Conservation (phyloP, 1,284 basidiomycete genomes). For the Erythrobasidium hasegawianum region DNA sequence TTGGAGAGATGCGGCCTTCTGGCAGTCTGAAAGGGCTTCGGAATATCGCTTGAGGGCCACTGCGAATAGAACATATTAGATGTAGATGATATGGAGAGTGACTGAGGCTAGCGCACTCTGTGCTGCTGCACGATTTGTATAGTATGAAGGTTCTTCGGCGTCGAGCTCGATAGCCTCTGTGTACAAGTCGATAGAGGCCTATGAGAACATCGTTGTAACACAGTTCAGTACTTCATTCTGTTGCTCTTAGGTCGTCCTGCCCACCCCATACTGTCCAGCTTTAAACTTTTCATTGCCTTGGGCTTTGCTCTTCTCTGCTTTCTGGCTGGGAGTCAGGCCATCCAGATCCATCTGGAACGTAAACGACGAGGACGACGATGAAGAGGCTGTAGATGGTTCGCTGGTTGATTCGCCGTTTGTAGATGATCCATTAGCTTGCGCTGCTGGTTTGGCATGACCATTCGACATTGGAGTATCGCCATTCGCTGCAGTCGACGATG, state of each 20-base stretch:
- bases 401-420: neutral
- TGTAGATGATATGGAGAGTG: too few species aligned
- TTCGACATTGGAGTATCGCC: neutral
- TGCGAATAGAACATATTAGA: neutral
- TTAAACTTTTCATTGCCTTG: conserved; percentile 33
- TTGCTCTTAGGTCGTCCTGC: neutral
- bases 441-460: neutral
- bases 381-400: neutral
- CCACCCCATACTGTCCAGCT: conserved; percentile 22
- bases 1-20: conserved; percentile 66
- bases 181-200: conserved; percentile 70
- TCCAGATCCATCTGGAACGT: conserved; percentile 31
- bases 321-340: conserved; percentile 27
- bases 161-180: conserved; percentile 69
- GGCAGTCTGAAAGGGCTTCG: conserved; percentile 70
- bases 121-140: conserved; percentile 80
- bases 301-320: conserved; percentile 27
- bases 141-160: conserved; percentile 66
- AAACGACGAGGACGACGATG: conserved; percentile 3
- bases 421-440: neutral
- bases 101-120: conserved; percentile 54
- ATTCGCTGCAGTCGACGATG: neutral
- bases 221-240: too few species aligned
- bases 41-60: conserved; percentile 71
- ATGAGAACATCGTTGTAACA: too few species aligned